Evolutionary conservation across 1,139 yeast species (phyloP), one percentile per base, ranked within the genome.

Genomic region (Hanseniaspora sp.): DNA sequence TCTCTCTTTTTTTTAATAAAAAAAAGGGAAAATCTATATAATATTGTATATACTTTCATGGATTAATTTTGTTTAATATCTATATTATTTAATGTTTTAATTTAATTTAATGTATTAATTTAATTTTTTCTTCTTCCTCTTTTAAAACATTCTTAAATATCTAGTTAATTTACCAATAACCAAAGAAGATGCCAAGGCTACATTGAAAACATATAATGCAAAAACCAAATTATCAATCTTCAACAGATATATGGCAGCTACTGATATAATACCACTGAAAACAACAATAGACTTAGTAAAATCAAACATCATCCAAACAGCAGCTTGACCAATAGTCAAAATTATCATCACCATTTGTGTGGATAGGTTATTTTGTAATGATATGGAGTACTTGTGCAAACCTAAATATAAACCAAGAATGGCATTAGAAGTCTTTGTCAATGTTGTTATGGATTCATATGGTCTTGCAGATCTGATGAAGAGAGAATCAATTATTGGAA

Each of bases 381-480:
- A 30, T 3, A 9, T 17, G 5, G 45, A 38, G 7, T 86, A 75
- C 61, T 83, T 83, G 59, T 94, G 77, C 46, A 88, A 77, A 28
- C 95, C 95, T 63, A 86, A 88, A 8, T 86, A 78, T 33, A 90
- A 79, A 3, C 96, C 96, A 58, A 88, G 70, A 62, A 88, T 79
- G 7, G 95, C 88, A 49, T 86, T 81, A 53, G 78, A 72, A 41
- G 86, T 77, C 58, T 95, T 76, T 57, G 80, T 65, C 39, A 80
- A 69, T 7, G 77, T 67, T 7, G 71, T 63, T 64, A 73, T 69
- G 51, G 71, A 71, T 53, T 39, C 52, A 34, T 33, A 35, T 35
- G 39, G 53, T 33, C 15, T 53, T 8, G 43, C 34, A 13, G 31
- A 7, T 13, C 29, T 43, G 42, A 59, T 54, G 29, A 61, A 55